A percentile compares a stretch with the other conserved stretches of the same genome.
Evolutionary conservation across 192 early-diverging fungal genomes (phyloP).

Genomic region (Pilaira anomala): DNA sequence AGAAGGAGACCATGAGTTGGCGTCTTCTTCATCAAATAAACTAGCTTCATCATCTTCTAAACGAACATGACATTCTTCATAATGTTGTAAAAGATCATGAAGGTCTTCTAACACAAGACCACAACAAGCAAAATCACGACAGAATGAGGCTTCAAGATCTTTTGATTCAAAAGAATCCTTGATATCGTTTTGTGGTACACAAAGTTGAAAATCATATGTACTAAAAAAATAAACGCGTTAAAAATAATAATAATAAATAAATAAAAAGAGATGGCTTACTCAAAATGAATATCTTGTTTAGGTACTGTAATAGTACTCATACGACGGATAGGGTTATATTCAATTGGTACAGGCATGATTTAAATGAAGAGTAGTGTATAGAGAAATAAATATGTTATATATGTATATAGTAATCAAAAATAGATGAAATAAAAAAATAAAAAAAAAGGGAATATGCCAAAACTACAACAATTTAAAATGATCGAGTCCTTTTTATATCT

Average conservation of each 20-base stretch:
- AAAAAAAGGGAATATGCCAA: constrained; percentile 9
- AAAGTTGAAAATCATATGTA: constrained; percentile 32
- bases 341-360: constrained; percentile 33
- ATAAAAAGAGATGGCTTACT: constrained; percentile 25
- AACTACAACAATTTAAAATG: neutral
- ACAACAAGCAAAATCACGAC: constrained; percentile 95
- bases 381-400: neutral
- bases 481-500: constrained; percentile 4
- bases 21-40: constrained; percentile 34
- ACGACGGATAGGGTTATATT: constrained; percentile 25
- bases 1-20: constrained; percentile 13
- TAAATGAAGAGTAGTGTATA: neutral
- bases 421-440: neutral
- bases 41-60: constrained; percentile 62
- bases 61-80: constrained; percentile 90
- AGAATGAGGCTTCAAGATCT: constrained; percentile 81
- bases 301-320: constrained; percentile 33
- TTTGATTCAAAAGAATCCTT: constrained; percentile 48
- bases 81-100: constrained; percentile 94
- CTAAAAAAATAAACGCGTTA: constrained; percentile 9
- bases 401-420: neutral
- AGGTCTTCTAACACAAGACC: constrained; percentile 83
- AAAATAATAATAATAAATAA: constrained; percentile 7
- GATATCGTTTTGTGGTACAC: constrained; percentile 22
- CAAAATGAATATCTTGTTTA: constrained; percentile 37